These are phyloP conservation scores for Pseudozyma sp. DNA, from an alignment of 1,284 basidiomycete genomes.

Conservation along the genomic window DNA sequence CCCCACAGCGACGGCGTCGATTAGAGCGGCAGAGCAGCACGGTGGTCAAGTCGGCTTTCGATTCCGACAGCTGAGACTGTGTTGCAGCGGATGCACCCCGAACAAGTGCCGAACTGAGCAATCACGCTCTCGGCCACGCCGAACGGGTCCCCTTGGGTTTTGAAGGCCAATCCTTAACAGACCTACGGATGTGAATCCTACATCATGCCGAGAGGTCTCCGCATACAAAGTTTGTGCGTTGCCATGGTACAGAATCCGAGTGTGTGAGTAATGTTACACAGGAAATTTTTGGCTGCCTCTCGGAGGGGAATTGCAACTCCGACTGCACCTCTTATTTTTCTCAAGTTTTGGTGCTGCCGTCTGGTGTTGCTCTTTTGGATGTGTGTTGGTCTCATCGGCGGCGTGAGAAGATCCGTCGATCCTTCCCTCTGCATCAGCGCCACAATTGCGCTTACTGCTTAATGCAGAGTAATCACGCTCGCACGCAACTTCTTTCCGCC, in stretches of 20 bases:
- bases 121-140: neutral
- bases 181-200: too few species aligned
- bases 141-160: neutral
- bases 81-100: neutral
- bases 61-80: neutral
- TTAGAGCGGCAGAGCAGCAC: too few species aligned
- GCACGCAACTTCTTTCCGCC: too few species aligned
- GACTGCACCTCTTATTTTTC: neutral
- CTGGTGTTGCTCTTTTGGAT: neutral
- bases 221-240: too few species aligned
- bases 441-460: neutral
- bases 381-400: conserved; percentile 5
- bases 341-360: neutral
- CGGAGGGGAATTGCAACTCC: conserved; percentile 2
- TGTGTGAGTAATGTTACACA: too few species aligned
- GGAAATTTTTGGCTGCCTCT: neutral
- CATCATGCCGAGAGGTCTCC: too few species aligned
- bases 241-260: too few species aligned
- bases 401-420: conserved; percentile 21
- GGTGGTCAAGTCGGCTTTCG: too few species aligned
- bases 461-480: neutral
- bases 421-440: neutral
- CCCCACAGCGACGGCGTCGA: too few species aligned
- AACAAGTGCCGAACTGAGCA: neutral
- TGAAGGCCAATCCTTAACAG: too few species aligned